Conservation (phyloP, 192 early-diverging fungal genomes). For the Umbelopsis vinacea region DNA sequence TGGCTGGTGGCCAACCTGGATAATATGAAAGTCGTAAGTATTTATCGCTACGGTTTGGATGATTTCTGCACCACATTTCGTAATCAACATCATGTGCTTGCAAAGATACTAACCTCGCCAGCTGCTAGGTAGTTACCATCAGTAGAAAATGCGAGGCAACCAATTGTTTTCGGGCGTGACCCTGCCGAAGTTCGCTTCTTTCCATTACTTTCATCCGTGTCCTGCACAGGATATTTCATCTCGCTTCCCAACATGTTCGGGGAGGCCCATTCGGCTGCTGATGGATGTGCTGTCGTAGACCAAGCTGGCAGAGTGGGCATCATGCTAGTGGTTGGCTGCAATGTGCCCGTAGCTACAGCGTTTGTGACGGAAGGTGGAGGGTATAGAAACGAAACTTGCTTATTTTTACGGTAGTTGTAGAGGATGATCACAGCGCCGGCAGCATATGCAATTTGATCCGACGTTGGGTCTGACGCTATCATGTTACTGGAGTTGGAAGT, state of each 20-base stretch:
- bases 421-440: slow-evolving; percentile 76
- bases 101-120: slow-evolving; percentile 63
- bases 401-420: slow-evolving; percentile 73
- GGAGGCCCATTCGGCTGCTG: slow-evolving; percentile 7
- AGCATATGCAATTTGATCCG: slow-evolving; percentile 72
- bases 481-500: slow-evolving; percentile 57
- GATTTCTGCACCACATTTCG: not conserved
- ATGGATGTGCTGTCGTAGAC: not conserved
- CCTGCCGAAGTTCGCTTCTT: slow-evolving; percentile 36
- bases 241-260: not conserved
- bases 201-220: slow-evolving; percentile 1
- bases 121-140: slow-evolving; percentile 75
- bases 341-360: not conserved
- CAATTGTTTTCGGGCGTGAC: slow-evolving; percentile 63
- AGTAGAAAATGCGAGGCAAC: slow-evolving; percentile 73
- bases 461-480: slow-evolving; percentile 54
- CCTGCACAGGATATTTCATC: slow-evolving; percentile 18
- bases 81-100: not conserved
- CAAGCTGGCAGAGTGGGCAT: not conserved
- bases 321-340: not conserved
- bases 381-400: slow-evolving; percentile 64
- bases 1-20: slow-evolving; percentile 78
- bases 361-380: slow-evolving; percentile 23
- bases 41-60: too few species aligned
- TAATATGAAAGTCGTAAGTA: too few species aligned